Percentiles rank a stretch among this genome's conserved stretches.
Conservation (phyloP, 1,284 basidiomycete species). For the Naganishia sp. region DNA sequence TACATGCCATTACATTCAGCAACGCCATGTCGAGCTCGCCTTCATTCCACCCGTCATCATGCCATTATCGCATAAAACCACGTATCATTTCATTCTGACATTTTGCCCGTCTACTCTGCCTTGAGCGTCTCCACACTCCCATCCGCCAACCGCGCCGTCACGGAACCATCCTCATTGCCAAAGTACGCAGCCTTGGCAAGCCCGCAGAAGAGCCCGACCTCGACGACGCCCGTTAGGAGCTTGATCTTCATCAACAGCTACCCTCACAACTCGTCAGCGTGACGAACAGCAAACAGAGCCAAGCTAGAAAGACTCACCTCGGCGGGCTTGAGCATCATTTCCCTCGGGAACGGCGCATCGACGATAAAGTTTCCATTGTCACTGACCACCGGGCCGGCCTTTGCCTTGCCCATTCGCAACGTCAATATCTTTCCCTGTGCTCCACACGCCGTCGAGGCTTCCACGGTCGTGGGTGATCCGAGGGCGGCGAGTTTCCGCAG, state of each 20-base stretch:
- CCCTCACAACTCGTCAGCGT: conserved; percentile 1
- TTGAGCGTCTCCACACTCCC: conserved; percentile 49
- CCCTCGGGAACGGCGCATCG: conserved; percentile 78
- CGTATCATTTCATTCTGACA: no score
- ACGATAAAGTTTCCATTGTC: conserved; percentile 97
- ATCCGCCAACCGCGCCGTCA: conserved; percentile 49
- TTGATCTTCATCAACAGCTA: conserved; percentile 74
- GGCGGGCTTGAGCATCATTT: conserved; percentile 69
- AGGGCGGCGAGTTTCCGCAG: conserved; percentile 66
- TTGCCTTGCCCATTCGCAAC: conserved; percentile 72
- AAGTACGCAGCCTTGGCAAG: conserved; percentile 97
- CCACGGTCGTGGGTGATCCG: conserved; percentile 41
- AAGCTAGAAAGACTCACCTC: conserved; percentile 57
- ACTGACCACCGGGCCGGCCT: conserved; percentile 81
- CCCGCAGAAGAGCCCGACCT: conserved; percentile 92
- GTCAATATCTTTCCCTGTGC: conserved; percentile 59
- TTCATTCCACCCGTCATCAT: not conserved
- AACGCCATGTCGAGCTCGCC: no score
- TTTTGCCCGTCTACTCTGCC: conserved; percentile 1
- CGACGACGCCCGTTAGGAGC: conserved; percentile 92
- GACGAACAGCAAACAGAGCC: not conserved
- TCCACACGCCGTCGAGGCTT: conserved; percentile 25
- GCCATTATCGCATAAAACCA: not conserved
- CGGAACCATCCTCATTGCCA: conserved; percentile 67
- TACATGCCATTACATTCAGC: no score